phyloP scores from a whole-genome alignment of 192 early-diverging fungal species.

The Coemansia sp. region DNA sequence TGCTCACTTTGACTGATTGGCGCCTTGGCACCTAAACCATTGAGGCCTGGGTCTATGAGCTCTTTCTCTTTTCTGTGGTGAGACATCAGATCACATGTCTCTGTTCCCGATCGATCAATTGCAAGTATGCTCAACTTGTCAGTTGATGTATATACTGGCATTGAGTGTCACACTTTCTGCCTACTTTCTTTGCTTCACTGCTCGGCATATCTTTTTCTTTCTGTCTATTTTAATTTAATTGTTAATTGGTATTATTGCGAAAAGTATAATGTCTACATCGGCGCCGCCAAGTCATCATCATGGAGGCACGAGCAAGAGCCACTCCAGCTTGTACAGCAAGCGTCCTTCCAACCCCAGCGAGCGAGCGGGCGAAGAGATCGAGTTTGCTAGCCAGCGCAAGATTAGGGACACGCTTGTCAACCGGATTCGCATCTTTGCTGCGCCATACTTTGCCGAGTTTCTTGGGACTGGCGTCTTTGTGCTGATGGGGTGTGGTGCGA shows the following conservation, averaged over 20 bases:
- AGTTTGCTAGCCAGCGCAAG: slow-evolving; percentile 40
- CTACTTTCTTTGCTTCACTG: background rate
- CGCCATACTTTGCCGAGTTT: slow-evolving; percentile 56
- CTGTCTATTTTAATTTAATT: background rate
- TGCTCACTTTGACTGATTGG: background rate
- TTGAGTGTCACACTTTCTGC: background rate
- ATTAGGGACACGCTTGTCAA: slow-evolving; percentile 39
- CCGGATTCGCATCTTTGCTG: slow-evolving; percentile 44
- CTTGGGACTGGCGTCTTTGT: slow-evolving; percentile 50
- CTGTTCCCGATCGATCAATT: background rate
- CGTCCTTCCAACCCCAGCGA: slow-evolving; percentile 17
- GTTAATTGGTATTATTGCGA: background rate
- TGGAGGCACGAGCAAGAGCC: slow-evolving; percentile 7
- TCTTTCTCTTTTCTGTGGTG: background rate
- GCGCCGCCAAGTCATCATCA: slow-evolving; percentile 1
- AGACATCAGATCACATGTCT: background rate
- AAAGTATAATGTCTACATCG: slow-evolving; percentile 16
- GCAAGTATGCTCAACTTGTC: background rate
- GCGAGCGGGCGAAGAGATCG: slow-evolving; percentile 48
- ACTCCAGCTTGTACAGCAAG: slow-evolving; percentile 21
- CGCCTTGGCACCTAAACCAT: background rate
- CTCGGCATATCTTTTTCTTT: background rate
- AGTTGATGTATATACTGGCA: background rate
- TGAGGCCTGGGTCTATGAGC: background rate
- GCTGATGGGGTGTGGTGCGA: slow-evolving; percentile 47